Conservation (phyloP, 2,329 filamentous ascomycete genomes). For the Thielaviopsis ethacetica region DNA sequence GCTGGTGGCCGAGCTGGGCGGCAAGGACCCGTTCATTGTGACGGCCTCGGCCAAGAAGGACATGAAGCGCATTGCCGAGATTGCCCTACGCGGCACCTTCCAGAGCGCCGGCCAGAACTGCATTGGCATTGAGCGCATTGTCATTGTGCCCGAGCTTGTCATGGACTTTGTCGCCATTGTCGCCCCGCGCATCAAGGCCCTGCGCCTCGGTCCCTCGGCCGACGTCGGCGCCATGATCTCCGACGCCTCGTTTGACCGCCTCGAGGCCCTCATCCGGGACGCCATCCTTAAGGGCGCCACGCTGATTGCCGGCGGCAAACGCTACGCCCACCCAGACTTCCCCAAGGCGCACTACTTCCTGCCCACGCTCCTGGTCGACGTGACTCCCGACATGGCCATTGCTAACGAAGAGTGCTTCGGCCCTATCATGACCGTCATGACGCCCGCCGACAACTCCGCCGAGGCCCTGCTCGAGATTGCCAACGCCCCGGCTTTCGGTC, state of each 20-base stretch:
- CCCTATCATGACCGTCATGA: slow-evolving; percentile 76
- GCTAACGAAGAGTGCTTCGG: slow-evolving; percentile 87
- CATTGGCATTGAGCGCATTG: slow-evolving; percentile 87
- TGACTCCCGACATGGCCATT: slow-evolving; percentile 71
- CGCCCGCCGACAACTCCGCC: slow-evolving; percentile 42
- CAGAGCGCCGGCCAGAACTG: slow-evolving; percentile 96
- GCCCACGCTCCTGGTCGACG: slow-evolving; percentile 81
- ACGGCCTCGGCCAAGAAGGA: slow-evolving; percentile 58
- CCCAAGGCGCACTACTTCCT: slow-evolving; percentile 78
- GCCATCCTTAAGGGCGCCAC: slow-evolving; percentile 66
- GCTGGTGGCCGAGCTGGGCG: slow-evolving; percentile 78
- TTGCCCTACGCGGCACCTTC: slow-evolving; percentile 83
- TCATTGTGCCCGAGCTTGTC: slow-evolving; percentile 65
- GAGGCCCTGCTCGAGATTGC: slow-evolving; percentile 56
- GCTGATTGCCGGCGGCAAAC: slow-evolving; percentile 64
- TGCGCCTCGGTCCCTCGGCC: slow-evolving; percentile 60
- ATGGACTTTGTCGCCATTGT: slow-evolving; percentile 53
- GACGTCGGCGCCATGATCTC: slow-evolving; percentile 91
- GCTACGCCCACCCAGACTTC: slow-evolving; percentile 54
- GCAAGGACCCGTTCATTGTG: slow-evolving; percentile 83
- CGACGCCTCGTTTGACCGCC: slow-evolving; percentile 51
- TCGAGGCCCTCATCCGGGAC: slow-evolving; percentile 61
- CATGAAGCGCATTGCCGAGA: slow-evolving; percentile 57
- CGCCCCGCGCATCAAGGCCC: slow-evolving; percentile 52
- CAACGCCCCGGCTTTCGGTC: slow-evolving; percentile 70